Conservation (phyloP, 352 stramenopile species). For the Phytophthora meadii region DNA sequence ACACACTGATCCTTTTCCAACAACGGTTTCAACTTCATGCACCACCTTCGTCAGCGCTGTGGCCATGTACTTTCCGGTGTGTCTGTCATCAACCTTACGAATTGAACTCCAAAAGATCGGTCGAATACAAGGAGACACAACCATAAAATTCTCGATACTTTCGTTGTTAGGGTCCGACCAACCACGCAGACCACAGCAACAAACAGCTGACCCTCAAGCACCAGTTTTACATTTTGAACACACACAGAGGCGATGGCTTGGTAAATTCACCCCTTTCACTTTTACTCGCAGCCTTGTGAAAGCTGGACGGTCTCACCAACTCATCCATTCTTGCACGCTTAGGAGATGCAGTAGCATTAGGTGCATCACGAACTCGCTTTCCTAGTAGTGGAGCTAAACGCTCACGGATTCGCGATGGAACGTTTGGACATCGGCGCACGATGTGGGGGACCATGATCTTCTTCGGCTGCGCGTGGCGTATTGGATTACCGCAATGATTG, state of each 20-base stretch:
- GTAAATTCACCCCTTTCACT: no score
- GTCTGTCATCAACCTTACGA: conserved; percentile 2
- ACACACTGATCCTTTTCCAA: neutral
- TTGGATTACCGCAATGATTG: neutral
- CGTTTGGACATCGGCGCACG: neutral
- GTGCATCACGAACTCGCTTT: neutral
- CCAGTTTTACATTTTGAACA: no score
- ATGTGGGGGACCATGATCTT: conserved; percentile 5
- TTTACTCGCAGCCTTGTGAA: no score
- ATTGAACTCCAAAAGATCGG: conserved; percentile 19
- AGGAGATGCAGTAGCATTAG: neutral
- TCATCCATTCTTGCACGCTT: neutral
- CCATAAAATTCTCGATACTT: conserved; percentile 13
- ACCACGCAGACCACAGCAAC: no score
- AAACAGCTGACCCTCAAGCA: no score
- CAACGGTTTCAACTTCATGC: conserved; percentile 1
- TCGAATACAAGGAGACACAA: conserved; percentile 12
- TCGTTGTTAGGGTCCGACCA: conserved; percentile 9
- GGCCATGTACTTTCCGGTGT: conserved; percentile 16
- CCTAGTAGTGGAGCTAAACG: neutral
- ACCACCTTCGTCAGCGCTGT: neutral
- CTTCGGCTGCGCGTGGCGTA: conserved; percentile 1
- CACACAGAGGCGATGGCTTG: no score
- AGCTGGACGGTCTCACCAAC: no score
- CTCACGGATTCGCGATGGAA: neutral